These are phyloP conservation scores for Parathielavia hyrcaniae DNA, from an alignment of 495 filamentous ascomycete genomes.

Conservation along the genomic window DNA sequence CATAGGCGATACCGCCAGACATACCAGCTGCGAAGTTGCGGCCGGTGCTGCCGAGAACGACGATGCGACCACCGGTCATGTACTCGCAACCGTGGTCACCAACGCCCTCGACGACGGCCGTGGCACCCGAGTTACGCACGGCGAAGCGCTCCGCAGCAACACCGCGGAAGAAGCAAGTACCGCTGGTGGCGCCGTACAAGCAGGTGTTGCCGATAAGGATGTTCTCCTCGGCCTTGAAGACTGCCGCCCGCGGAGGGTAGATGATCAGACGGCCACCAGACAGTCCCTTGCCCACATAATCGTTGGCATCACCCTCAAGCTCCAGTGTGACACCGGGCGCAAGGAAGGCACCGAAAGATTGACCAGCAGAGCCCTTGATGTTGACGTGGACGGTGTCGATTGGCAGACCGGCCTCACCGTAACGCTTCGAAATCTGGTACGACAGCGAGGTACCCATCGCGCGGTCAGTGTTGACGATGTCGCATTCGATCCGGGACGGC, in stretches of 20 bases:
- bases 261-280: conserved; percentile 94
- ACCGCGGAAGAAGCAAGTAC: conserved; percentile 96
- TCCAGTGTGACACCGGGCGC: conserved; percentile 94
- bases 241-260: conserved; percentile 87
- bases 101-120: conserved; percentile 92
- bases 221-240: conserved; percentile 98
- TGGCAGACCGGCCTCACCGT: conserved; percentile 84
- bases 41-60: conserved; percentile 87
- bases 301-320: conserved; percentile 95
- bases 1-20: conserved; percentile 98
- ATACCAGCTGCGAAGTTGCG: conserved; percentile 99
- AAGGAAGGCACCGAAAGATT: conserved; percentile 95
- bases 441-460: conserved; percentile 91
- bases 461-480: conserved; percentile 97
- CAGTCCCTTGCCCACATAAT: conserved; percentile 97
- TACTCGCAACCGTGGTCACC: conserved; percentile 99
- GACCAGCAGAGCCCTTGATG: conserved; percentile 96
- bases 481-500: conserved; percentile 91
- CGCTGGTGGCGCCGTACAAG: conserved; percentile 90
- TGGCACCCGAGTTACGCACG: conserved; percentile 95
- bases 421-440: conserved; percentile 90
- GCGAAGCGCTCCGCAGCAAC: conserved; percentile 96
- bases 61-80: conserved; percentile 95
- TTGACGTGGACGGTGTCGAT: conserved; percentile 96
- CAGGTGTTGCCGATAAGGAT: conserved; percentile 95